These are phyloP conservation scores for Cercis canadensis DNA, from an alignment of 306 rosid species.

Conservation along the genomic window DNA sequence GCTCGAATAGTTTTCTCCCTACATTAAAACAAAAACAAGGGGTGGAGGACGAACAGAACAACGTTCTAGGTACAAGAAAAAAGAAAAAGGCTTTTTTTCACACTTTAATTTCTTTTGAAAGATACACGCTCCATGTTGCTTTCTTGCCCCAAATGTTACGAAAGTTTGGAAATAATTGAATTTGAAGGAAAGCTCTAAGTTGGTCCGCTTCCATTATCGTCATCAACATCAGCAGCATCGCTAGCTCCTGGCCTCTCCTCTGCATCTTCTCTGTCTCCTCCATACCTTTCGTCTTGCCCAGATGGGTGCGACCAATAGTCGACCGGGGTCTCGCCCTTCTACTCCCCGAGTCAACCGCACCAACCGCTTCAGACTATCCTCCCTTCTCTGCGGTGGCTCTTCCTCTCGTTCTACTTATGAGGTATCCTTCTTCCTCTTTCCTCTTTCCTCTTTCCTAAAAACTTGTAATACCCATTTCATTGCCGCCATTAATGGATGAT, in stretches of 20 bases:
- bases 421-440: slow-evolving; percentile 43
- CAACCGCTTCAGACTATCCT: slow-evolving; percentile 66
- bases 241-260: slow-evolving; percentile 27
- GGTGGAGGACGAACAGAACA: too few relatives aligned
- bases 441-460: too few relatives aligned
- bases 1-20: too few relatives aligned
- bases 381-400: slow-evolving; percentile 81
- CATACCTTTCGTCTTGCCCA: slow-evolving; percentile 13
- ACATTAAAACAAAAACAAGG: too few relatives aligned
- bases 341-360: slow-evolving; percentile 56
- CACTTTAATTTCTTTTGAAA: not conserved
- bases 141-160: slow-evolving; percentile 35
- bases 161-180: slow-evolving; percentile 44
- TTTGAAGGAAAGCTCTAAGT: slow-evolving; percentile 44
- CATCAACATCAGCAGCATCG: slow-evolving; percentile 32
- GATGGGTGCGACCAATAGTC: slow-evolving; percentile 81
- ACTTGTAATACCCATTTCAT: slow-evolving; percentile 30
- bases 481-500: not conserved
- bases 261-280: slow-evolving; percentile 6
- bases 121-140: not conserved
- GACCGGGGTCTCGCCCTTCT: slow-evolving; percentile 67
- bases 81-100: too few relatives aligned
- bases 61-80: too few relatives aligned
- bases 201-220: slow-evolving; percentile 55
- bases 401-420: slow-evolving; percentile 63